Evolutionary conservation across 2,329 filamentous ascomycete genomes (phyloP).

Genomic region (Metarhizium rileyi): DNA sequence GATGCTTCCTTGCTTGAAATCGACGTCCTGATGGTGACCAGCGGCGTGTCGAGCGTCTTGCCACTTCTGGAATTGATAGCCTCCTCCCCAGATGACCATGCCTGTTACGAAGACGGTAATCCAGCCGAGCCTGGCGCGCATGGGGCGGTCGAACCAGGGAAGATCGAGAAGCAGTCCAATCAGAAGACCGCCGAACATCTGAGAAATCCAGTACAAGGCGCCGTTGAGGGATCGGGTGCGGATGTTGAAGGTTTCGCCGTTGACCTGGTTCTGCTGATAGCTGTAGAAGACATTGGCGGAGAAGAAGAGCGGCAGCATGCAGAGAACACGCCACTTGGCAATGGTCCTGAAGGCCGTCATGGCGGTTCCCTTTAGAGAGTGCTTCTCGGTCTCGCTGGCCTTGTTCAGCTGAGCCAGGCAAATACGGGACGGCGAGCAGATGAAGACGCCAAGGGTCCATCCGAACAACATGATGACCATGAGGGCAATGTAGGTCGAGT

Average conservation of each 20-base stretch:
- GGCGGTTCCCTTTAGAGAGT: constrained; percentile 24
- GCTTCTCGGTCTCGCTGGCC: constrained; percentile 28
- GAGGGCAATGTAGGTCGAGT: constrained; percentile 40
- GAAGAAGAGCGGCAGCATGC: constrained; percentile 43
- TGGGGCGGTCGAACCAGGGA: constrained; percentile 29
- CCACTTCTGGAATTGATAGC: constrained; percentile 55
- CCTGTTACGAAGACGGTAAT: constrained; percentile 35
- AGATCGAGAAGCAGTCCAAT: constrained; percentile 36
- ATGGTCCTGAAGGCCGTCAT: constrained; percentile 27
- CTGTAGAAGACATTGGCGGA: constrained; percentile 45
- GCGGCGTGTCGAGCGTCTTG: constrained; percentile 33
- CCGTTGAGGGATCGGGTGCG: constrained; percentile 44
- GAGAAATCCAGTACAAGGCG: constrained; percentile 43
- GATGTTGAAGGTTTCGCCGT: constrained; percentile 43
- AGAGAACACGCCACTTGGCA: constrained; percentile 34
- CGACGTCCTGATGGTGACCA: constrained; percentile 33
- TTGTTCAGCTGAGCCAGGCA: constrained; percentile 26
- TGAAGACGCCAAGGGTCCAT: constrained; percentile 35
- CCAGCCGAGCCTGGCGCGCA: constrained; percentile 38
- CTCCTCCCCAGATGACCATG: constrained; percentile 48
- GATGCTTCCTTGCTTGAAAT: constrained; percentile 35
- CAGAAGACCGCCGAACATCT: constrained; percentile 42
- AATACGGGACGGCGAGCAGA: constrained; percentile 36
- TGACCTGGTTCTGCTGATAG: constrained; percentile 46
- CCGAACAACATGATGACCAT: constrained; percentile 39